Base-by-base conservation (phyloP, 2,329 filamentous ascomycete species). In the Ophiostoma fasciatum region DNA sequence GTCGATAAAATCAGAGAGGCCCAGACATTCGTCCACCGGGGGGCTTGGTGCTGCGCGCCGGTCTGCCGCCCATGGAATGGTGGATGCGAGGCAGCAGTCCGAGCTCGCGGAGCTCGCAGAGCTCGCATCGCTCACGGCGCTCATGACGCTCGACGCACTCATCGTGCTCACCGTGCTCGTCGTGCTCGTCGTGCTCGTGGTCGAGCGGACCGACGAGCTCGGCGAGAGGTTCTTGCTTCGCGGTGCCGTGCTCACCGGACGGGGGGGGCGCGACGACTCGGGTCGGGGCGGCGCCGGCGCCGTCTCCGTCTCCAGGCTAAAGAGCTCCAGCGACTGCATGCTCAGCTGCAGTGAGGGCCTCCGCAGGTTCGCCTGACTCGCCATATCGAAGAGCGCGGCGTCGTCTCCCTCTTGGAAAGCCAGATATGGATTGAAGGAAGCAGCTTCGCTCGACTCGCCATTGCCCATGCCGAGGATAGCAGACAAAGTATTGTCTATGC, bases 161-260 rank as follows among this genome's bases (percentile, higher is more conserved):
- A 29, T 27, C 5, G 27, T 35, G 29, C 34, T 43, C 14, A 22
- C 17, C 1, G 37, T 40, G 31, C 51, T 58, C 14, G 41, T 39
- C 3, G 42, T 51, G 42, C 46, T 51, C 18, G 40, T 42, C 8
- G 54, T 56, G 46, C 59, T 64, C 10, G 57, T 52, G 6, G 56
- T 66, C 7, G 63, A 67, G 33, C 63, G 54, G 22, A 67, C 59
- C 8, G 64, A 67, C 6, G 59, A 61, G 47, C 62, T 66, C 1
- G 61, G 63, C 4, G 59, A 62, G 20, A 67, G 52, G 28, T 54
- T 50, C 45, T 60, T 64, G 48, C 57, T 62, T 18, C 60, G 53
- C 4, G 50, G 39, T 17, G 42, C 33, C 0, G 45, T 36, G 4
- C 39, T 40, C 1, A 35, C 42, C 0, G 48, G 48, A 17, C 51